Conservation (phyloP, 2,329 filamentous ascomycete species). For the Bimuria novae-zelandiae region DNA sequence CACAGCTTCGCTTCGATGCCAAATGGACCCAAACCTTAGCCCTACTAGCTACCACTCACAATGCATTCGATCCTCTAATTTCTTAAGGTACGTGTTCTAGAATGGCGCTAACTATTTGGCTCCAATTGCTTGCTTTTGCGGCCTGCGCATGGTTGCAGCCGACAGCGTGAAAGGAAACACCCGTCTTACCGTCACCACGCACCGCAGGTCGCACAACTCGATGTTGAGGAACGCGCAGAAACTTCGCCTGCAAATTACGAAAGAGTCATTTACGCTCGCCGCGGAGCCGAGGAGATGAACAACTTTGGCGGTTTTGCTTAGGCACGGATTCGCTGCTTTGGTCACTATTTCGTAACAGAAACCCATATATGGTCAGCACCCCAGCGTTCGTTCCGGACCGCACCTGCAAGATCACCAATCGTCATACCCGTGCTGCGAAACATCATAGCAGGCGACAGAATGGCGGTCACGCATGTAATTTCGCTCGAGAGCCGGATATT, state of each 20-base stretch:
- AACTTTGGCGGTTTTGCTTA: conserved; percentile 2
- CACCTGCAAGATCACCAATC: conserved; percentile 12
- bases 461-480: neutral
- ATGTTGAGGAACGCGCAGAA: neutral
- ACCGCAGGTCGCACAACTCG: neutral
- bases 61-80: too few species aligned
- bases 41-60: neutral
- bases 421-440: conserved; percentile 4
- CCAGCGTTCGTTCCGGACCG: conserved; percentile 24
- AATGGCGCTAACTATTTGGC: neutral
- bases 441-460: neutral
- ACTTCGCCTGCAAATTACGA: neutral
- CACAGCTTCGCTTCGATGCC: neutral
- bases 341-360: conserved; percentile 34
- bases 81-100: too few species aligned
- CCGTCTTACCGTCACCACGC: neutral
- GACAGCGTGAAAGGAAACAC: neutral
- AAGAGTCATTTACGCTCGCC: neutral
- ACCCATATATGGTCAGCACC: conserved; percentile 10
- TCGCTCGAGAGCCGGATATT: neutral
- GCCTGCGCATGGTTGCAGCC: neutral
- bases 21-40: neutral
- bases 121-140: neutral
- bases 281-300: conserved; percentile 32
- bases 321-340: neutral